Evolutionary conservation across 208 protist genomes (phyloP), one percentile per base, ranked within the genome.

Genomic region (Lotmaria passim): DNA sequence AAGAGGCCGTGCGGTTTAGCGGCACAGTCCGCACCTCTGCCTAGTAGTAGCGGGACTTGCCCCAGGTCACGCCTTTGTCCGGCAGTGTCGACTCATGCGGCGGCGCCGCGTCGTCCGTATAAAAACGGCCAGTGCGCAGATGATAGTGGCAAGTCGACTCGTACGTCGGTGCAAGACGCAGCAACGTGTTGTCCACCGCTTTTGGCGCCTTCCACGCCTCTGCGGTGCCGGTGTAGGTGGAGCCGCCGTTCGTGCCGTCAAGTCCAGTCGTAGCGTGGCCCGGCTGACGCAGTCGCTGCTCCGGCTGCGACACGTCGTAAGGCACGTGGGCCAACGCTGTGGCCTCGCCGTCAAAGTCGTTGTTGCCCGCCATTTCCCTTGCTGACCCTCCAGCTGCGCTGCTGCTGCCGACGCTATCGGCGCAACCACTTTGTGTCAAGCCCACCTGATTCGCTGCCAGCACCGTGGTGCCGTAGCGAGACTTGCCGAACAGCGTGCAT

Each of bases 111-210:
- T 92, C 89, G 28, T 89, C 85, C 15, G 76, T 89, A 55, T 90
- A 94, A 74, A 83, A 83, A 15, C 63, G 81, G 7, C 89, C 89
- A 1, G 89, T 94, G 41, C 89, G 89, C 10, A 90, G 77, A 17
- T 86, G 76, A 75, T 94, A 85, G 69, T 94, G 89, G 65, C 78
- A 89, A 23, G 82, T 94, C 31, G 86, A 93, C 64, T 94, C 89
- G 52, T 91, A 94, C 21, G 68, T 80, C 6, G 80, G 86, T 5
- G 73, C 78, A 6, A 91, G 70, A 5, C 89, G 89, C 50, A 94
- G 74, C 62, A 89, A 77, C 11, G 89, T 94, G 62, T 85, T 86
- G 59, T 91, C 86, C 50, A 89, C 78, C 36, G 58, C 76, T 7
- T 69, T 77, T 23, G 90, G 90, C 24, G 76, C 82, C 38, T 7